Percentiles rank a stretch among this genome's conserved stretches.
Evolutionary conservation across 805 yeast genomes (phyloP).

Genomic region (Kurtzmaniella fragi): DNA sequence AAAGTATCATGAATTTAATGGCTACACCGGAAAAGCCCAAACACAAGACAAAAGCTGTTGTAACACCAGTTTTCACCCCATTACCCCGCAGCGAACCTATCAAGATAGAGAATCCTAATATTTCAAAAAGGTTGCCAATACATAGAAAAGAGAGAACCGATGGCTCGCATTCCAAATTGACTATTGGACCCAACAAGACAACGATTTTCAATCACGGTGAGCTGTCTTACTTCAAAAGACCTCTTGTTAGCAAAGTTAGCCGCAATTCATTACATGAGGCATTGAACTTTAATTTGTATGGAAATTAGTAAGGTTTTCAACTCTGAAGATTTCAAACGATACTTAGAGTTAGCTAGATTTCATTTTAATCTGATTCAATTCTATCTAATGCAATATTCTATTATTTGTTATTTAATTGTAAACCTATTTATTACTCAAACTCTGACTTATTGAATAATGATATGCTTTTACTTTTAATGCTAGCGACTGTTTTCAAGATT

Average conservation of each 20-base stretch:
- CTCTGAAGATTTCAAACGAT: conserved; percentile 1
- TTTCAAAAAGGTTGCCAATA: conserved; percentile 27
- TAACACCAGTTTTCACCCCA: too few species aligned
- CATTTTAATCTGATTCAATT: background rate
- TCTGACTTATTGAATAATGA: conserved; percentile 14
- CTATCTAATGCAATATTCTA: too few species aligned
- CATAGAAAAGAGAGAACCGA: conserved; percentile 12
- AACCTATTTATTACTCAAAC: too few species aligned
- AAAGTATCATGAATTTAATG: too few species aligned
- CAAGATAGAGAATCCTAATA: conserved; percentile 20
- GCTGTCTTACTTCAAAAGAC: conserved; percentile 29
- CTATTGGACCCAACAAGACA: conserved; percentile 38
- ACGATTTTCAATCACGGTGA: conserved; percentile 40
- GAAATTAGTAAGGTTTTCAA: background rate
- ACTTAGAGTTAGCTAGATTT: background rate
- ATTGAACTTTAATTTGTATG: conserved; percentile 10
- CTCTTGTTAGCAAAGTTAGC: conserved; percentile 36
- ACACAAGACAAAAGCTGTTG: too few species aligned
- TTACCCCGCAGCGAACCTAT: conserved; percentile 14
- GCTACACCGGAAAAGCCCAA: too few species aligned
- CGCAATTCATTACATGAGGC: conserved; percentile 47
- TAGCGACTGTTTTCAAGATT: conserved; percentile 20
- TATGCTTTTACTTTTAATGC: conserved; percentile 14
- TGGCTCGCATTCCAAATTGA: conserved; percentile 38
- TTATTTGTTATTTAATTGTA: conserved; percentile 3